Evolutionary conservation across 2,329 filamentous ascomycete genomes (phyloP).

Genomic region (Onygenales sp.): DNA sequence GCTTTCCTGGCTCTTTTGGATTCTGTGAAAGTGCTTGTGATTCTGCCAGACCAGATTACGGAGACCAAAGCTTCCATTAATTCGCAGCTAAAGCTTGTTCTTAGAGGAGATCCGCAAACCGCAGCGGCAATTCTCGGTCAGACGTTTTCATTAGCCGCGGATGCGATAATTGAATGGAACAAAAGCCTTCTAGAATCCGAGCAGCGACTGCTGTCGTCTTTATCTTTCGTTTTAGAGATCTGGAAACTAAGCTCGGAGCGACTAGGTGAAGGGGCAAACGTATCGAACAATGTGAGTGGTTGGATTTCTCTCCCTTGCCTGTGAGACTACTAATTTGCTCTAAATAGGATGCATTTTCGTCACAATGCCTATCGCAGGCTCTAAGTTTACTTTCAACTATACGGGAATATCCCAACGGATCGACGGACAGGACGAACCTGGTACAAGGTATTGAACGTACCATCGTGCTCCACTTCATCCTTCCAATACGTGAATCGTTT

Average conservation of each 20-base stretch:
- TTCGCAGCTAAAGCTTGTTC: constrained; percentile 30
- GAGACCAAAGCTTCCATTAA: constrained; percentile 18
- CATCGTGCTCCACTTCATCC: constrained; percentile 32
- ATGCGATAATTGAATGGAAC: neutral
- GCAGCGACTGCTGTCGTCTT: constrained; percentile 24
- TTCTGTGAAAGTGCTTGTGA: constrained; percentile 4
- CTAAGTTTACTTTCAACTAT: constrained; percentile 2
- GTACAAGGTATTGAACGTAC: constrained; percentile 22
- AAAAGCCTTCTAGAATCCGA: neutral
- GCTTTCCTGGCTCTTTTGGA: constrained; percentile 6
- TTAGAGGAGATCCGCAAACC: constrained; percentile 26
- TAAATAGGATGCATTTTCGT: constrained; percentile 14
- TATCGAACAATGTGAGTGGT: constrained; percentile 25
- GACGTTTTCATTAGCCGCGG: constrained; percentile 22
- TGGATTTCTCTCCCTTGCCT: neutral
- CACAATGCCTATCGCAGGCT: constrained; percentile 19
- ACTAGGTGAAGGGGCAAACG: constrained; percentile 23
- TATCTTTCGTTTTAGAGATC: constrained; percentile 25
- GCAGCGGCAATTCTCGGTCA: constrained; percentile 27
- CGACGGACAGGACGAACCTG: neutral
- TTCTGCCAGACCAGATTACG: constrained; percentile 2
- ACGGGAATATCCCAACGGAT: neutral
- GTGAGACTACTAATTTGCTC: neutral
- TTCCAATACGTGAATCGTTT: constrained; percentile 30
- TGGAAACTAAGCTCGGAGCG: constrained; percentile 29